These are phyloP conservation scores for Dictyostelium firmibasis DNA, from an alignment of 78 protist genomes.

Conservation along the genomic window DNA sequence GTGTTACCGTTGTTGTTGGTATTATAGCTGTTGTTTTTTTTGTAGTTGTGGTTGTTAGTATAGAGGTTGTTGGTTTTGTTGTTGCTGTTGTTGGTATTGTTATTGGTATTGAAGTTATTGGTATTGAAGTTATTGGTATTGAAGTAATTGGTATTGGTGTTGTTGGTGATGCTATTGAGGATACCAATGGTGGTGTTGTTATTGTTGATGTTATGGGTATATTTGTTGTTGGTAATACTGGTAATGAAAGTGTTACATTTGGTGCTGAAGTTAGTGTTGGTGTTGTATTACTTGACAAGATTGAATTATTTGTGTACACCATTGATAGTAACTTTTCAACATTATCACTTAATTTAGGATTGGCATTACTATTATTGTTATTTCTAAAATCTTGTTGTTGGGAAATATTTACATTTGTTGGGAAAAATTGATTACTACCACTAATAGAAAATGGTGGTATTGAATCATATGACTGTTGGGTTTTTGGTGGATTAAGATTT, in stretches of 20 bases:
- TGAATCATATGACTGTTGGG: not conserved
- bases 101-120: not conserved
- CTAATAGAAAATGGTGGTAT: not conserved
- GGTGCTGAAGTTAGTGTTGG: not conserved
- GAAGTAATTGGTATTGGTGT: too few species aligned
- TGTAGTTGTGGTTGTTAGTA: not conserved
- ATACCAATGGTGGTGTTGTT: not conserved
- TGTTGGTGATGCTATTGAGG: not conserved
- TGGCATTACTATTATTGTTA: not conserved
- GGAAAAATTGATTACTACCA: not conserved
- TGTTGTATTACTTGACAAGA: not conserved
- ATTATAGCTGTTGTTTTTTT: not conserved
- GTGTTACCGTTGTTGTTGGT: constrained; percentile 10
- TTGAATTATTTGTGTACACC: not conserved
- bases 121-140: not conserved
- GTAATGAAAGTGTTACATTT: too few species aligned
- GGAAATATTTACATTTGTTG: not conserved
- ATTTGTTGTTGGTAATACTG: too few species aligned
- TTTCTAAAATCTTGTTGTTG: not conserved
- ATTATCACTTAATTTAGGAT: too few species aligned
- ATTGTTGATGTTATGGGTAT: not conserved
- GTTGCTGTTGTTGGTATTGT: not conserved
- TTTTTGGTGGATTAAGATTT: not conserved
- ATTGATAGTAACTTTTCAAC: not conserved
- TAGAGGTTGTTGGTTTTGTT: constrained; percentile 2